Percentiles rank a stretch among this genome's conserved stretches.
Evolutionary conservation across 108 stramenopile genomes (phyloP).

Genomic region (Cyclotella distinguenda): DNA sequence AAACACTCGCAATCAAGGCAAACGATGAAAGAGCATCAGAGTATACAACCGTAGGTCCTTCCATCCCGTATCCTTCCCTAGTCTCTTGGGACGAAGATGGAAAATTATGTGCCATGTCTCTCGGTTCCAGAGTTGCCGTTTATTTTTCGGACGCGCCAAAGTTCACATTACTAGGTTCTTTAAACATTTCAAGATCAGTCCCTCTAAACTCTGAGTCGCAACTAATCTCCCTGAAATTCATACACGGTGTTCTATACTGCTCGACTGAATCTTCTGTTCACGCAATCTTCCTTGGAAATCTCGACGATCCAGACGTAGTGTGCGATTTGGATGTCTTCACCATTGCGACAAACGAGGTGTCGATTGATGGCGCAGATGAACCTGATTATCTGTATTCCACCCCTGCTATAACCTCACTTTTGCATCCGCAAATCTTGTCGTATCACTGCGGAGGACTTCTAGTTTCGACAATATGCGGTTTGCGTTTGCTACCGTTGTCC

Average conservation of each 20-base stretch:
- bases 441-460: slow-evolving; percentile 78
- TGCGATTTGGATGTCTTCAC: slow-evolving; percentile 71
- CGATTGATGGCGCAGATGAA: slow-evolving; percentile 14
- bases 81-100: slow-evolving; percentile 84
- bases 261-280: slow-evolving; percentile 65
- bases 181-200: slow-evolving; percentile 25
- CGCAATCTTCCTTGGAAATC: slow-evolving; percentile 69
- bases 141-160: slow-evolving; percentile 63
- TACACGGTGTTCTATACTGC: slow-evolving; percentile 78
- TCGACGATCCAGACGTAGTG: slow-evolving; percentile 47
- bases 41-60: slow-evolving; percentile 67
- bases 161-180: slow-evolving; percentile 70
- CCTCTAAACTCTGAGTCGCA: slow-evolving; percentile 30
- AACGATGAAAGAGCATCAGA: slow-evolving; percentile 56
- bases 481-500: slow-evolving; percentile 58
- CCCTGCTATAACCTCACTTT: slow-evolving; percentile 42
- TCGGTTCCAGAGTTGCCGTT: slow-evolving; percentile 67
- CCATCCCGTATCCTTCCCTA: slow-evolving; percentile 76
- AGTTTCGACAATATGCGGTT: slow-evolving; percentile 63
- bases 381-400: slow-evolving; percentile 8
- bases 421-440: slow-evolving; percentile 69
- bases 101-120: slow-evolving; percentile 61
- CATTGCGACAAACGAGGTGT: slow-evolving; percentile 57
- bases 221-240: slow-evolving; percentile 67
- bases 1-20: slow-evolving; percentile 33